phyloP scores from a whole-genome alignment of 257 asterid species.

The Salvia rosmarinus region DNA sequence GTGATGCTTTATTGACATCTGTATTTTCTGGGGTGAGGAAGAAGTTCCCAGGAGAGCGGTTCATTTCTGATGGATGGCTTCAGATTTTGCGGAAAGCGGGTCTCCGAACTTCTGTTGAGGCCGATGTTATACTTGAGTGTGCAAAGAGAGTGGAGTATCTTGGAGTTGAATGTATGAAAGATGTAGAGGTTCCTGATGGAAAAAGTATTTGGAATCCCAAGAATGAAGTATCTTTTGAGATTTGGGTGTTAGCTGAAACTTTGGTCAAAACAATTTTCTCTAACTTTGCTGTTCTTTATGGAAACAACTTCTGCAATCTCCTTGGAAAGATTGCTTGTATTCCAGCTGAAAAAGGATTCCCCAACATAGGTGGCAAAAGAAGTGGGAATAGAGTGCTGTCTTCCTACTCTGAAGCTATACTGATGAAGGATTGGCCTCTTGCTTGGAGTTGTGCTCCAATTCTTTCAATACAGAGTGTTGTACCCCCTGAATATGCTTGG shows the following conservation, averaged over 20 bases:
- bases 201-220: slow-evolving; percentile 56
- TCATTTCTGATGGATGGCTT: slow-evolving; percentile 87
- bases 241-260: slow-evolving; percentile 88
- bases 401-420: slow-evolving; percentile 77
- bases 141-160: slow-evolving; percentile 91
- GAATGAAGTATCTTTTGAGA: slow-evolving; percentile 77
- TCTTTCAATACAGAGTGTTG: slow-evolving; percentile 73
- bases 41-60: slow-evolving; percentile 93
- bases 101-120: slow-evolving; percentile 77
- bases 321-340: slow-evolving; percentile 84
- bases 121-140: slow-evolving; percentile 86
- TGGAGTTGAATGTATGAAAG: slow-evolving; percentile 73
- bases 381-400: slow-evolving; percentile 84
- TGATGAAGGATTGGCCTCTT: slow-evolving; percentile 90
- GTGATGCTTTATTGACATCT: slow-evolving; percentile 74
- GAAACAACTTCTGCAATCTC: slow-evolving; percentile 84
- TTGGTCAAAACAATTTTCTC: slow-evolving; percentile 75
- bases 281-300: slow-evolving; percentile 83
- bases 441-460: slow-evolving; percentile 96
- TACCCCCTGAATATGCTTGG: slow-evolving; percentile 97
- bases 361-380: slow-evolving; percentile 65
- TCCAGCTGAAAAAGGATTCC: slow-evolving; percentile 94
- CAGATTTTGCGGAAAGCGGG: slow-evolving; percentile 79
- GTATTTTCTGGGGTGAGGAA: slow-evolving; percentile 77
- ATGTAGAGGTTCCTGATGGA: slow-evolving; percentile 55